phyloP scores from a whole-genome alignment of 139 green algal species.

The Protoeuglena noctilucae region DNA sequence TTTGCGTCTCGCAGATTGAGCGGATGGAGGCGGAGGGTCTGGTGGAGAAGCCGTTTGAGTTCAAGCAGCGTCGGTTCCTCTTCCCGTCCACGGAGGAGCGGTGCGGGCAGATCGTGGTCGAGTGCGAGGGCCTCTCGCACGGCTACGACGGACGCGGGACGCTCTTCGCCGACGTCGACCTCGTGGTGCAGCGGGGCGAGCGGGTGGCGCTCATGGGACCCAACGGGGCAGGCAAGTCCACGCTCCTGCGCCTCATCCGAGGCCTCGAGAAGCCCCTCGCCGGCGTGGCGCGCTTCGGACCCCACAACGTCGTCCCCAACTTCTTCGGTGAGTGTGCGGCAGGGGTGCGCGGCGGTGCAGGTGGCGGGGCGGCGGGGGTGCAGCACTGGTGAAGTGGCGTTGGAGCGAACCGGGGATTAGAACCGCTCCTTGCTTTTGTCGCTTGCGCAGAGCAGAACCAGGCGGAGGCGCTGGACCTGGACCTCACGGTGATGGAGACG shows the following conservation, averaged over 20 bases:
- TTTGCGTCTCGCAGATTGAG: too few species aligned
- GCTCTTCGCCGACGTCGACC: slow-evolving; percentile 59
- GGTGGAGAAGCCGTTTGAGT: slow-evolving; percentile 68
- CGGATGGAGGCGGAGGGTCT: slow-evolving; percentile 53
- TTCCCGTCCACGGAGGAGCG: slow-evolving; percentile 17
- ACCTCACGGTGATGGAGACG: slow-evolving; percentile 72
- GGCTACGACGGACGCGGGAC: slow-evolving; percentile 56
- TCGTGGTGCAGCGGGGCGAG: slow-evolving; percentile 81
- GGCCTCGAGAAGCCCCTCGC: slow-evolving; percentile 55
- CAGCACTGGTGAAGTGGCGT: too few species aligned
- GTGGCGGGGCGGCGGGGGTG: too few species aligned
- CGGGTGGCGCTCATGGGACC: slow-evolving; percentile 90
- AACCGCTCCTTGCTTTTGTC: too few species aligned
- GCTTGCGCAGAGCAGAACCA: slow-evolving; percentile 95
- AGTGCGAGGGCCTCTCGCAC: slow-evolving; percentile 49
- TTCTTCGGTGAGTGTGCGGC: too few species aligned
- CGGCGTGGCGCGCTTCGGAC: slow-evolving; percentile 42
- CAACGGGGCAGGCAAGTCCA: slow-evolving; percentile 86
- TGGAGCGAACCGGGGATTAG: too few species aligned
- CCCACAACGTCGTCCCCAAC: slow-evolving; percentile 74
- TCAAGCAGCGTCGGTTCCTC: slow-evolving; percentile 41
- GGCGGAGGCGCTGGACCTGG: slow-evolving; percentile 77
- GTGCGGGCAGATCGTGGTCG: slow-evolving; percentile 13
- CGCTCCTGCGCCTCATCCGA: slow-evolving; percentile 88
- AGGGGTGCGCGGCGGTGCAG: too few species aligned